phyloP scores from a whole-genome alignment of 164 flowering plant species.

The Nymphaea thermarum region DNA sequence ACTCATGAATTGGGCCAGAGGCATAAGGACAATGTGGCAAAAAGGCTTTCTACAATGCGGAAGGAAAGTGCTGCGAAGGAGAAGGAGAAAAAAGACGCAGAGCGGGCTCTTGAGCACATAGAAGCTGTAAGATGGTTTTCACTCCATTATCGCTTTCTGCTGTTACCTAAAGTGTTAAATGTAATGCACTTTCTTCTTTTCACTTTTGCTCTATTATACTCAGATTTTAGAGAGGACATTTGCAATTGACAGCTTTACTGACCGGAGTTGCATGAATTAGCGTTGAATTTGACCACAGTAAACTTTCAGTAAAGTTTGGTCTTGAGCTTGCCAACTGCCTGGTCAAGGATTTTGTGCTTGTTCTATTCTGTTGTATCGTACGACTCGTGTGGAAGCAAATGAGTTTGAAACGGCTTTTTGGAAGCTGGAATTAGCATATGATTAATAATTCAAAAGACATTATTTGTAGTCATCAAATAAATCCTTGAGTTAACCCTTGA shows the following conservation, averaged over 20 bases:
- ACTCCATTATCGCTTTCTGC: neutral
- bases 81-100: constrained; percentile 66
- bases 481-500: too few species aligned
- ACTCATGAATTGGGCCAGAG: constrained; percentile 92
- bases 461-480: too few species aligned
- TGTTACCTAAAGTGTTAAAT: neutral
- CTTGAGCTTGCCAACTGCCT: too few species aligned
- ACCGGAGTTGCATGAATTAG: neutral
- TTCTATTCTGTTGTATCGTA: too few species aligned
- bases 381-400: too few species aligned
- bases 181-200: neutral
- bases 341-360: too few species aligned
- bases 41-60: constrained; percentile 60
- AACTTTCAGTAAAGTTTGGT: neutral
- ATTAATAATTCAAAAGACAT: too few species aligned
- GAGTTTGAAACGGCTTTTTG: too few species aligned
- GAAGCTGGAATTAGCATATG: too few species aligned
- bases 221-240: neutral
- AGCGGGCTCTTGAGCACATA: constrained; percentile 66
- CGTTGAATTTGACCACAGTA: neutral
- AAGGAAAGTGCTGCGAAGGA: constrained; percentile 69
- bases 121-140: constrained; percentile 65
- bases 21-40: constrained; percentile 77
- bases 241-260: neutral
- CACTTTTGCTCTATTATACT: neutral